Conservation (phyloP, 2,329 filamentous ascomycete species). For the Scedosporium minutisporum region DNA sequence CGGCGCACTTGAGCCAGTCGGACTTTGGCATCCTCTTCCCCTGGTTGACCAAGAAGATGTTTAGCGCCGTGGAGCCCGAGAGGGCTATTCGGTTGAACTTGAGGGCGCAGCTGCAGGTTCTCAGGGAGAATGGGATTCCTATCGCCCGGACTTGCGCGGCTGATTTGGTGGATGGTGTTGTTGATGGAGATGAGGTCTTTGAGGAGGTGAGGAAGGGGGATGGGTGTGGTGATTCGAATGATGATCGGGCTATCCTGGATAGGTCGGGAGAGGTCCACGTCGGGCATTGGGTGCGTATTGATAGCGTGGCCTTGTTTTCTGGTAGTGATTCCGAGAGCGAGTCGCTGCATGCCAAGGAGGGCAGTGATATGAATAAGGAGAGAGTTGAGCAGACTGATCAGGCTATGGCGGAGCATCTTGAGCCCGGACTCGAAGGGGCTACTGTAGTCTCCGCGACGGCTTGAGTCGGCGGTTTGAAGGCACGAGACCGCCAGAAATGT, state of each 20-base stretch:
- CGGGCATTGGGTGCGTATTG: slow-evolving; percentile 42
- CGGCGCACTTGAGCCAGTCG: slow-evolving; percentile 74
- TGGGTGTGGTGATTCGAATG: slow-evolving; percentile 16
- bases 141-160: slow-evolving; percentile 39
- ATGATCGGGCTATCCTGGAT: slow-evolving; percentile 44
- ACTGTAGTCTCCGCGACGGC: neutral
- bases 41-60: slow-evolving; percentile 51
- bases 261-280: slow-evolving; percentile 28
- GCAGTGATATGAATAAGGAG: neutral
- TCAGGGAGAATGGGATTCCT: slow-evolving; percentile 38
- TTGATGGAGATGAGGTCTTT: slow-evolving; percentile 4
- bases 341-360: neutral
- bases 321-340: neutral
- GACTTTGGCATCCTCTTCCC: slow-evolving; percentile 81
- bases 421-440: neutral
- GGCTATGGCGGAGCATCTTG: slow-evolving; percentile 1
- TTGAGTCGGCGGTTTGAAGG: neutral
- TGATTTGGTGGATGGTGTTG: slow-evolving; percentile 39
- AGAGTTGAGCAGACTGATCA: neutral
- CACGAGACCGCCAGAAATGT: neutral
- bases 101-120: slow-evolving; percentile 46
- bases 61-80: slow-evolving; percentile 48
- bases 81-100: slow-evolving; percentile 49
- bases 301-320: slow-evolving; percentile 36
- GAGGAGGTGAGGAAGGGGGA: slow-evolving; percentile 14